phyloP scores from a whole-genome alignment of 331 rosid species.

The Prunus yedoensis region DNA sequence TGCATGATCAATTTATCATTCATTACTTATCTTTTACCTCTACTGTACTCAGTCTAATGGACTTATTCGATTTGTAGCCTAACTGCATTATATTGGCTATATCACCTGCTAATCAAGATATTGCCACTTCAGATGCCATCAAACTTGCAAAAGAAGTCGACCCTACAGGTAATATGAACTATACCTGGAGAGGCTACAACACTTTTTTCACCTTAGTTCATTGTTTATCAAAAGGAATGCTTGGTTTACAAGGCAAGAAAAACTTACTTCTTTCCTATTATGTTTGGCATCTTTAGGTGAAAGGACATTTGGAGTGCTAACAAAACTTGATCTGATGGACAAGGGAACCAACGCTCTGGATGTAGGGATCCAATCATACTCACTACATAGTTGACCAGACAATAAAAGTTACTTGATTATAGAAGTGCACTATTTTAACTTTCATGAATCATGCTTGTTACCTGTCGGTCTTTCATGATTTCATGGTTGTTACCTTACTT shows the following conservation, averaged over 20 bases:
- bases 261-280: not conserved
- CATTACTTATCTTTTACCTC: not conserved
- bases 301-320: constrained; percentile 96
- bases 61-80: constrained; percentile 67
- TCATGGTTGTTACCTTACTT: constrained; percentile 4
- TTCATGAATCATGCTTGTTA: constrained; percentile 19
- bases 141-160: constrained; percentile 97
- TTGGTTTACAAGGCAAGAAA: not conserved
- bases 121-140: constrained; percentile 99
- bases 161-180: constrained; percentile 70
- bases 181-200: constrained; percentile 17
- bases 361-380: constrained; percentile 45
- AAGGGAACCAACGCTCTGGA: constrained; percentile 97
- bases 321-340: constrained; percentile 98
- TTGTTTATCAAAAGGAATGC: not conserved
- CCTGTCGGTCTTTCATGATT: constrained; percentile 18
- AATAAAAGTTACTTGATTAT: not conserved
- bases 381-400: not conserved
- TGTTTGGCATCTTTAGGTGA: constrained; percentile 66
- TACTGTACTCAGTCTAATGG: constrained; percentile 29
- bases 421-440: not conserved
- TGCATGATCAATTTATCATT: not conserved
- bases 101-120: constrained; percentile 99
- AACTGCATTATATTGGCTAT: constrained; percentile 97
- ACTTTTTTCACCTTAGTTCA: not conserved